These are phyloP conservation scores for Artomyces pyxidatus DNA, from an alignment of 768 basidiomycete genomes.

Conservation along the genomic window DNA sequence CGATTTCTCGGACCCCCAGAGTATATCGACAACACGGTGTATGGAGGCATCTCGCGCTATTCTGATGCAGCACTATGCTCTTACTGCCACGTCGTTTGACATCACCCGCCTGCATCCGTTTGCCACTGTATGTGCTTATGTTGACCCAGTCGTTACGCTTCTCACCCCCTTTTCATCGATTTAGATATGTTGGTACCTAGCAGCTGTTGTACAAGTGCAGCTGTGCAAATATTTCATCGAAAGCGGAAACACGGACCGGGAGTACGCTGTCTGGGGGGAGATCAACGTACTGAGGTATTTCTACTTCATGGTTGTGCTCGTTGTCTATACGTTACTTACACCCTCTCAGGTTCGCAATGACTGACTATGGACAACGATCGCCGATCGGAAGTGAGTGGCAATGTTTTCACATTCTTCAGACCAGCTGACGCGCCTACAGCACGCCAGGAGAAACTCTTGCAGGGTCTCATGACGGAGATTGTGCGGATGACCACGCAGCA, in stretches of 20 bases:
- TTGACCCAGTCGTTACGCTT: neutral
- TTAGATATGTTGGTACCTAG: conserved; percentile 88
- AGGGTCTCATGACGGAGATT: conserved; percentile 80
- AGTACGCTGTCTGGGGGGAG: conserved; percentile 80
- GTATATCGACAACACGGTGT: conserved; percentile 64
- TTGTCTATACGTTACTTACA: too few relatives aligned
- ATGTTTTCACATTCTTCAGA: neutral
- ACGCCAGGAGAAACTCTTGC: conserved; percentile 75
- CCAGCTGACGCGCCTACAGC: conserved; percentile 30
- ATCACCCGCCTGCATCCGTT: conserved; percentile 76
- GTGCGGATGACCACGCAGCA: conserved; percentile 76
- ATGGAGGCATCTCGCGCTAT: conserved; percentile 69
- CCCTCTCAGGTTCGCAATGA: conserved; percentile 66
- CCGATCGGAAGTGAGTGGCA: conserved; percentile 68
- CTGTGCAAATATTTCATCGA: conserved; percentile 83
- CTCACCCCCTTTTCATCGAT: conserved; percentile 9
- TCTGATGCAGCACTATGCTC: conserved; percentile 63
- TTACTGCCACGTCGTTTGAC: conserved; percentile 79
- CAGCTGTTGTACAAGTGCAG: conserved; percentile 80
- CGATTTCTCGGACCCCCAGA: conserved; percentile 59
- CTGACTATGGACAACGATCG: conserved; percentile 70
- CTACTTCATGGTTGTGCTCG: too few relatives aligned
- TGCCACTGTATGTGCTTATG: conserved; percentile 49
- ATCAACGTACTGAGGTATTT: conserved; percentile 76
- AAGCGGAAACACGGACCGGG: conserved; percentile 62